Percentiles rank a stretch among this genome's conserved stretches.
Conservation (phyloP, 2,329 filamentous ascomycete genomes). For the Cercospora sp. region DNA sequence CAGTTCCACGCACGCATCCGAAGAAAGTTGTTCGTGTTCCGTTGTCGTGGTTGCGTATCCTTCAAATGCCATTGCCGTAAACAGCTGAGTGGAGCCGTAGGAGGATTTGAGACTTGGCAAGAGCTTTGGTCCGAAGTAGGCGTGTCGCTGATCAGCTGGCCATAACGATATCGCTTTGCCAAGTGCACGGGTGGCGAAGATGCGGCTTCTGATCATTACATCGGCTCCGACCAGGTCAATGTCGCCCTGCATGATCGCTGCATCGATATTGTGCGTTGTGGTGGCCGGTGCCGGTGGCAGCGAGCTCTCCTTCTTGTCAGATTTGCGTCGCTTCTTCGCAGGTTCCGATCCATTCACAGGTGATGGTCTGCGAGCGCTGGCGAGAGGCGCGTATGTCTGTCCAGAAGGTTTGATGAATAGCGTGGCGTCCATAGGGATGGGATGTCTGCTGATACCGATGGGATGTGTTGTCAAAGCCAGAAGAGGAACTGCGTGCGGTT, state of each 20-base stretch:
- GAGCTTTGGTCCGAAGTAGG: slow-evolving; percentile 65
- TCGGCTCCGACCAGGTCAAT: slow-evolving; percentile 92
- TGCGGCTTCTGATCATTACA: slow-evolving; percentile 80
- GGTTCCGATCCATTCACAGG: slow-evolving; percentile 59
- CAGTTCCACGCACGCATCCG: slow-evolving; percentile 64
- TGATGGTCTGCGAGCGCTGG: slow-evolving; percentile 43
- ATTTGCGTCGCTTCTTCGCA: slow-evolving; percentile 76
- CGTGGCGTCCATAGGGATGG: slow-evolving; percentile 85
- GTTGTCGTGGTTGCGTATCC: slow-evolving; percentile 69
- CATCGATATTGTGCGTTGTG: slow-evolving; percentile 91
- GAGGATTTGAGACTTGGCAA: slow-evolving; percentile 68
- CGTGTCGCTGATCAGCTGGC: slow-evolving; percentile 59
- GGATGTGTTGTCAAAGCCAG: slow-evolving; percentile 84
- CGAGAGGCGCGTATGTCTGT: slow-evolving; percentile 66
- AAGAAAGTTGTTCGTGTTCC: slow-evolving; percentile 51
- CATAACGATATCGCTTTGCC: slow-evolving; percentile 79
- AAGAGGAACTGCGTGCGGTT: slow-evolving; percentile 73
- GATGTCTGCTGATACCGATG: slow-evolving; percentile 86
- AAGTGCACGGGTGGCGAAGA: slow-evolving; percentile 83
- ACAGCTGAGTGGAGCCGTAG: slow-evolving; percentile 82
- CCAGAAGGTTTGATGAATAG: slow-evolving; percentile 95
- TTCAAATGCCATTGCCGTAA: slow-evolving; percentile 79
- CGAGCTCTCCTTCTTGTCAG: slow-evolving; percentile 75
- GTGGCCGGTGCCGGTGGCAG: slow-evolving; percentile 46
- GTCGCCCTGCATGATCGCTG: slow-evolving; percentile 96